Conservation (phyloP, 371 early-diverging fungal genomes). For the Circinella umbellata region DNA sequence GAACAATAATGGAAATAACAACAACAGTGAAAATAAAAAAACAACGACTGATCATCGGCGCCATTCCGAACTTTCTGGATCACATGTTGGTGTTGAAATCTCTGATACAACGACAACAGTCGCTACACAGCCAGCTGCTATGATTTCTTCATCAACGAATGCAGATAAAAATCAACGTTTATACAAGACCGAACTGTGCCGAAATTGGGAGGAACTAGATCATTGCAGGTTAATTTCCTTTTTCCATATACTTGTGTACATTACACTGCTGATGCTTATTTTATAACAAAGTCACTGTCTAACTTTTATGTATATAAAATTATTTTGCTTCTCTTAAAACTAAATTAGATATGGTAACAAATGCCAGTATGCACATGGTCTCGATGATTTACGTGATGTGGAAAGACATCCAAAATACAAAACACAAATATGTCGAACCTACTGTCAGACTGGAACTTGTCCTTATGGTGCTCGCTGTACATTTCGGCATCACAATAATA, state of each 20-base stretch:
- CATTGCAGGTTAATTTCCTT: slow-evolving; percentile 18
- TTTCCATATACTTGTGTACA: too few relatives aligned
- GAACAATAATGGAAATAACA: not conserved
- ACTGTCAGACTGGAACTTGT: slow-evolving; percentile 88
- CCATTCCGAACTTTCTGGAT: slow-evolving; percentile 14
- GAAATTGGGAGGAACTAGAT: slow-evolving; percentile 28
- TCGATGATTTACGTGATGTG: slow-evolving; percentile 80
- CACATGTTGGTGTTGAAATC: not conserved
- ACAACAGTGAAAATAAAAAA: not conserved
- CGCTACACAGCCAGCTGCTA: not conserved
- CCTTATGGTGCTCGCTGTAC: slow-evolving; percentile 96
- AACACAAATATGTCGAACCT: slow-evolving; percentile 89
- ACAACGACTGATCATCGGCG: slow-evolving; percentile 12
- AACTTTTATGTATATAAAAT: not conserved
- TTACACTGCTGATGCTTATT: too few relatives aligned
- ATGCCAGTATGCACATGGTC: slow-evolving; percentile 97
- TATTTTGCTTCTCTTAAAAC: not conserved
- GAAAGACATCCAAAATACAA: slow-evolving; percentile 97
- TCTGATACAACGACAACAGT: not conserved
- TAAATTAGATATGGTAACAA: slow-evolving; percentile 77
- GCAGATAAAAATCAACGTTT: slow-evolving; percentile 25
- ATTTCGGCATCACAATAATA: slow-evolving; percentile 77
- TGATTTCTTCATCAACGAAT: not conserved
- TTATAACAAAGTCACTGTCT: too few relatives aligned
- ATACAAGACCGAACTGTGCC: slow-evolving; percentile 34